Percentiles rank a stretch among this genome's conserved stretches.
Evolutionary conservation across 305 asterid genomes (phyloP).

Genomic region (Petunia hybrid): DNA sequence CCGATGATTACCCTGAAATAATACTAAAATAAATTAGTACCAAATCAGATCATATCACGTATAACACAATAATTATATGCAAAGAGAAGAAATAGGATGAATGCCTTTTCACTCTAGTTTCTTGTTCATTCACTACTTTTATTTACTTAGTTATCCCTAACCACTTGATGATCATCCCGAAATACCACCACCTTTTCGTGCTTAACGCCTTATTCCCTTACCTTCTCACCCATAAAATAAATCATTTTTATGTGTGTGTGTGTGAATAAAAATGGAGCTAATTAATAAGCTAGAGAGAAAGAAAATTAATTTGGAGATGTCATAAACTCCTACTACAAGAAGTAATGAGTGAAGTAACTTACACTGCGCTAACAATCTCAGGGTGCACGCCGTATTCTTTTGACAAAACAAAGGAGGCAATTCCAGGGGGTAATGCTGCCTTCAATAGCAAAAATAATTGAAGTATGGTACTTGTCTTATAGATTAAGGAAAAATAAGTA

Average conservation of each 20-base stretch:
- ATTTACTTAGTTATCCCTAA: no score
- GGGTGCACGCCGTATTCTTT: constrained; percentile 77
- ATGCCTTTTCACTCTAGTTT: neutral
- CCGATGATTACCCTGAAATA: constrained; percentile 73
- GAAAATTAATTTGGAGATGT: no score
- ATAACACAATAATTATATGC: neutral
- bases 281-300: no score
- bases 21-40: neutral
- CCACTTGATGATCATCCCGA: no score
- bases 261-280: no score
- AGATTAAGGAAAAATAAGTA: no score
- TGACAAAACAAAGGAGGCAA: constrained; percentile 66
- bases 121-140: neutral
- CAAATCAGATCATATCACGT: neutral
- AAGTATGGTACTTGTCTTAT: no score
- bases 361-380: constrained; percentile 67
- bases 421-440: constrained; percentile 77
- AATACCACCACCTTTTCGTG: no score
- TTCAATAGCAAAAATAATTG: constrained; percentile 26
- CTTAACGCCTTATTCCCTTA: no score
- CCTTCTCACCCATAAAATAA: no score
- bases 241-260: no score
- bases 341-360: constrained; percentile 37
- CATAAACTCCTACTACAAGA: neutral
- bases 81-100: neutral